Percentiles rank a stretch among this genome's conserved stretches.
Conservation (phyloP, 192 early-diverging fungal species). For the Allomyces macrogynus region DNA sequence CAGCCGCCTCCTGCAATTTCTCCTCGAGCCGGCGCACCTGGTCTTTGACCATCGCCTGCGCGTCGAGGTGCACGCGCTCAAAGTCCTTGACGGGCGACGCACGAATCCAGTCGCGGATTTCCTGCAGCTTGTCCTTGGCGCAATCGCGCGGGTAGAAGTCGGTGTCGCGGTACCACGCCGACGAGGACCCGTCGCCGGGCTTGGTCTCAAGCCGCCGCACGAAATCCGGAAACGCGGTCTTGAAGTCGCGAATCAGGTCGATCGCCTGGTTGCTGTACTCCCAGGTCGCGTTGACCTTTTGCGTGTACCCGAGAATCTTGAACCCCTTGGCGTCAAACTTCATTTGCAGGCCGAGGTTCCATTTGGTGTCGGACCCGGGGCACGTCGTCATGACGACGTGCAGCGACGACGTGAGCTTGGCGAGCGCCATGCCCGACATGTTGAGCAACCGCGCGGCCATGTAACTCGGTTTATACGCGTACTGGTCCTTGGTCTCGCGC, state of each 20-base stretch:
- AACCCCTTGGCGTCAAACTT: constrained; percentile 73
- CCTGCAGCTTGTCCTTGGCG: constrained; percentile 20
- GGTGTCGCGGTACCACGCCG: constrained; percentile 36
- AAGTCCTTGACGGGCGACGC: constrained; percentile 37
- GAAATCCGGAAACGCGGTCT: constrained; percentile 37
- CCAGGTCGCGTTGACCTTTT: constrained; percentile 59
- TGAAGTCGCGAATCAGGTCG: constrained; percentile 49
- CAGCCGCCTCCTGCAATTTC: background rate
- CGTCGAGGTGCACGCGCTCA: constrained; percentile 35
- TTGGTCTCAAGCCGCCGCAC: constrained; percentile 16
- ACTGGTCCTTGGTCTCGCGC: constrained; percentile 11
- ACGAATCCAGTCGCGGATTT: constrained; percentile 46
- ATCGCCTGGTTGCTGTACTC: constrained; percentile 65
- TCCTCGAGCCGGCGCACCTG: constrained; percentile 19
- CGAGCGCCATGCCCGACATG: constrained; percentile 44
- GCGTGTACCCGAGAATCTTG: constrained; percentile 75
- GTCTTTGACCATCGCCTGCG: constrained; percentile 18
- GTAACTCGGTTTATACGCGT: constrained; percentile 40
- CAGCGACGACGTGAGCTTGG: constrained; percentile 68
- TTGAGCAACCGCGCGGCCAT: constrained; percentile 43
- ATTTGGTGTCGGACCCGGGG: constrained; percentile 23
- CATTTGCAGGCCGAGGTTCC: constrained; percentile 66
- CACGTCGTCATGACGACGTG: constrained; percentile 34
- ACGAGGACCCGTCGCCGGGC: background rate
- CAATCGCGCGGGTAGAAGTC: constrained; percentile 33